Percentiles rank a stretch among this genome's conserved stretches.
Conservation (phyloP, 208 protist genomes). For the Strigomonas culicis region DNA sequence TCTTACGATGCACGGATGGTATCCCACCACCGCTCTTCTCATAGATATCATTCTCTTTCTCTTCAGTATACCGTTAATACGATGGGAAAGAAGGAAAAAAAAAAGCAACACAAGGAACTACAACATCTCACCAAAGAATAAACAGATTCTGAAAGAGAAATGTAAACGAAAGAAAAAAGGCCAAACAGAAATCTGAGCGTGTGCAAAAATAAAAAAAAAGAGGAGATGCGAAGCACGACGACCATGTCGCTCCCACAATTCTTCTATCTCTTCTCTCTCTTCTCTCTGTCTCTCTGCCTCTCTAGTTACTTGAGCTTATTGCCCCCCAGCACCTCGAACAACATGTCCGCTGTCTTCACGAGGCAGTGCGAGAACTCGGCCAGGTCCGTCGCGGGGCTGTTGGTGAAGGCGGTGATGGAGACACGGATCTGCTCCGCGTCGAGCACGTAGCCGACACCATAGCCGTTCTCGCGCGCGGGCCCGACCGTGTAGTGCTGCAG, state of each 20-base stretch:
- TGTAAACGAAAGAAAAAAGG: not conserved
- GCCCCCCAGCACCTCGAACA: not conserved
- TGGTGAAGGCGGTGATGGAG: slow-evolving; percentile 79
- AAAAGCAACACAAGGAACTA: not conserved
- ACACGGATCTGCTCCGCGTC: slow-evolving; percentile 81
- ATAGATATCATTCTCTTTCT: not conserved
- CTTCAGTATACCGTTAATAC: too few relatives aligned
- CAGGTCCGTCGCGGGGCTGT: slow-evolving; percentile 66
- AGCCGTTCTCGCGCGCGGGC: slow-evolving; percentile 81
- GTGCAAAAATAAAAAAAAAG: not conserved
- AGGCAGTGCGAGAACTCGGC: slow-evolving; percentile 30
- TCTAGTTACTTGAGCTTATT: not conserved
- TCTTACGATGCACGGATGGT: not conserved
- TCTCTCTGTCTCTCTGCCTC: not conserved
- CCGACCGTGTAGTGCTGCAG: slow-evolving; percentile 83
- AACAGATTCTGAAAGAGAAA: not conserved
- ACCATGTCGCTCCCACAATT: not conserved
- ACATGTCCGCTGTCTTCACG: not conserved
- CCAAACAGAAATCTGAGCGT: not conserved
- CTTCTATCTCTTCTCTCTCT: not conserved
- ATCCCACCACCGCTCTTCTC: not conserved
- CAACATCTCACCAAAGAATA: not conserved
- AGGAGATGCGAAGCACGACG: not conserved
- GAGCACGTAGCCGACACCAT: slow-evolving; percentile 92
- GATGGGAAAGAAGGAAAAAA: slow-evolving; percentile 1